These are phyloP conservation scores for Vaccinium myrtillus DNA, from an alignment of 148 eudicot species.

Conservation along the genomic window DNA sequence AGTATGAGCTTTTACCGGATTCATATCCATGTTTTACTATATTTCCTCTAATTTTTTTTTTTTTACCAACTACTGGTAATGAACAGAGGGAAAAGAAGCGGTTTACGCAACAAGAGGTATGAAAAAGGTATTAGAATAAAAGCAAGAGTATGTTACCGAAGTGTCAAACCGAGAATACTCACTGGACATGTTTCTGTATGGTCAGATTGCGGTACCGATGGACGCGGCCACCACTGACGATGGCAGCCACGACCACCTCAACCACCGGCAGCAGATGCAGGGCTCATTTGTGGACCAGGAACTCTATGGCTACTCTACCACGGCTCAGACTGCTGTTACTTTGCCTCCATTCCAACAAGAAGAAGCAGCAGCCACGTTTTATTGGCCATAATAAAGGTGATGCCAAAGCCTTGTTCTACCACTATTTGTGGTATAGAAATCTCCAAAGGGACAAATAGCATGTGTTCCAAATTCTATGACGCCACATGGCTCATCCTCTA, in stretches of 20 bases:
- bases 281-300: not conserved
- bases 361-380: not conserved
- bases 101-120: constrained; percentile 12
- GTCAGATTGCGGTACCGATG: not conserved
- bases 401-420: not conserved
- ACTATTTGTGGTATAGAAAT: not conserved
- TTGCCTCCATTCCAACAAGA: not conserved
- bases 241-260: not conserved
- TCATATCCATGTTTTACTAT: not conserved
- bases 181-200: constrained; percentile 2
- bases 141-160: no score
- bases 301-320: not conserved
- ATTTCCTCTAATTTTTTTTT: not conserved
- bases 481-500: constrained; percentile 11
- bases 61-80: not conserved
- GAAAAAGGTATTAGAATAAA: not conserved
- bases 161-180: not conserved
- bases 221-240: not conserved
- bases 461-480: no score
- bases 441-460: not conserved
- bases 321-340: not conserved
- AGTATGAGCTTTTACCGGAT: not conserved
- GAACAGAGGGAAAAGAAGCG: not conserved
- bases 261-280: not conserved
- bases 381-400: constrained; percentile 2